Base-by-base conservation (phyloP, 352 stramenopile species). In the Globisporangium ultimum region DNA sequence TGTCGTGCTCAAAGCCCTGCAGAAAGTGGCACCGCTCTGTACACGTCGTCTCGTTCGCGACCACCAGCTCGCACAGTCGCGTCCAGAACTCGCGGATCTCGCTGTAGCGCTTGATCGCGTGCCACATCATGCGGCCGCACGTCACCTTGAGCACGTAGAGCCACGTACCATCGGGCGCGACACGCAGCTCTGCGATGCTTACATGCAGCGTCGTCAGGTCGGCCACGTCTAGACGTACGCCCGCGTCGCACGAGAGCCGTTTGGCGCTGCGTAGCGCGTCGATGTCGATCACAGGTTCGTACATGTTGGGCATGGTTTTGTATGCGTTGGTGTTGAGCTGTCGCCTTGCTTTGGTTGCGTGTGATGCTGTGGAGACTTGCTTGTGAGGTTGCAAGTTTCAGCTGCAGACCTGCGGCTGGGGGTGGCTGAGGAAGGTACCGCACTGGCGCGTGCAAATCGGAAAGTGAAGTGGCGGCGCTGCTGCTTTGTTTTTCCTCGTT, bases 11-110 rank as follows among this genome's bases (percentile, higher is more conserved):
- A 15, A 87, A 64, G 12, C 81, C 81, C 3, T 69, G 72, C 22
- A 91, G 68, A 51, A 89, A 91, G 60, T 91, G 81, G 59, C 71
- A 82, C 40, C 74, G 72, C 53, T 91, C 81, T 0, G 68, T 78
- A 63, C 81, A 89, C 13, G 60, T 55, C 0, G 51, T 40, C n/a
- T 60, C 54, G 56, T 70, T 71, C 18, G 69, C 64, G 2, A 59
- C 58, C 2, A 85, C 56, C 15, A 65, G 28, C 36, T 66, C 71
- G 52, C 74, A 70, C 45, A 91, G 67, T n/a, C 61, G 51, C 7
- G 74, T 59, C 74, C 75, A 91, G 63, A 91, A 80, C 53, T 72
- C 78, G 64, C 81, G 81, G 61, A 91, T 88, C 61, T 89, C 78
- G 63, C 78, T 78, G 70, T 91, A 91, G 32, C 81, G 78, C 61